Evolutionary conservation across 2,329 filamentous ascomycete species (phyloP).

Genomic region (Cercospora brassicicola): DNA sequence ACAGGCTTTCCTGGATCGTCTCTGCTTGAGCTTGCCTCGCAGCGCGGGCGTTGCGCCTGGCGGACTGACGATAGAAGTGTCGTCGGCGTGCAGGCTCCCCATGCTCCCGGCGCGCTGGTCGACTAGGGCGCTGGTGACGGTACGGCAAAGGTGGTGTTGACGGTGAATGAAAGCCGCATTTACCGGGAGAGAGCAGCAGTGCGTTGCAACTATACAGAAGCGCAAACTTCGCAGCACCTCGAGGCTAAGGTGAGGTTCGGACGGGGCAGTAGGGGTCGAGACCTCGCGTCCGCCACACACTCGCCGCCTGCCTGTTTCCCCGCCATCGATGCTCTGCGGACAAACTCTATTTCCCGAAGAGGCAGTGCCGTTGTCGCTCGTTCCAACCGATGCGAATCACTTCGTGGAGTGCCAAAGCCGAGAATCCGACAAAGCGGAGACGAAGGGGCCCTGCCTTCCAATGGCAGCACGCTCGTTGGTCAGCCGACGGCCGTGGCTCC

Average conservation of each 20-base stretch:
- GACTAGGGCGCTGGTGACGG: constrained; percentile 6
- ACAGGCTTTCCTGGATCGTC: constrained; percentile 26
- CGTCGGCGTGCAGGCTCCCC: constrained; percentile 15
- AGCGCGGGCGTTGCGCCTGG: constrained; percentile 3
- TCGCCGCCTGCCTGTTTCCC: not conserved
- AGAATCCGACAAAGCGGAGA: not conserved
- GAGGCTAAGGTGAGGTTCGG: constrained; percentile 7
- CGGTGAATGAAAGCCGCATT: constrained; percentile 16
- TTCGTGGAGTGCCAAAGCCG: not conserved
- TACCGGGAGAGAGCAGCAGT: constrained; percentile 13
- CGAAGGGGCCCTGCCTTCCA: not conserved
- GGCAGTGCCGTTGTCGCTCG: not conserved
- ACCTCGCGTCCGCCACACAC: not conserved
- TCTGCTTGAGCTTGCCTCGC: constrained; percentile 27
- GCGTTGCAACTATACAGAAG: constrained; percentile 7
- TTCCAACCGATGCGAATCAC: not conserved
- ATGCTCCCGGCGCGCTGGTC: not conserved
- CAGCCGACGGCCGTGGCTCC: not conserved
- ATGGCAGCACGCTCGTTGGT: not conserved
- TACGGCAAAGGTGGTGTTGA: constrained; percentile 12
- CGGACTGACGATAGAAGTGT: constrained; percentile 2
- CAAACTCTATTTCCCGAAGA: not conserved
- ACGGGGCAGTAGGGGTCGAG: constrained; percentile 1
- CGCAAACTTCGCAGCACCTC: constrained; percentile 4
- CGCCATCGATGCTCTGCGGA: not conserved